A percentile compares a stretch with the other conserved stretches of the same genome.
phyloP scores from a whole-genome alignment of 495 filamentous ascomycete species.

The Podospora bellae-mahoneyi region DNA sequence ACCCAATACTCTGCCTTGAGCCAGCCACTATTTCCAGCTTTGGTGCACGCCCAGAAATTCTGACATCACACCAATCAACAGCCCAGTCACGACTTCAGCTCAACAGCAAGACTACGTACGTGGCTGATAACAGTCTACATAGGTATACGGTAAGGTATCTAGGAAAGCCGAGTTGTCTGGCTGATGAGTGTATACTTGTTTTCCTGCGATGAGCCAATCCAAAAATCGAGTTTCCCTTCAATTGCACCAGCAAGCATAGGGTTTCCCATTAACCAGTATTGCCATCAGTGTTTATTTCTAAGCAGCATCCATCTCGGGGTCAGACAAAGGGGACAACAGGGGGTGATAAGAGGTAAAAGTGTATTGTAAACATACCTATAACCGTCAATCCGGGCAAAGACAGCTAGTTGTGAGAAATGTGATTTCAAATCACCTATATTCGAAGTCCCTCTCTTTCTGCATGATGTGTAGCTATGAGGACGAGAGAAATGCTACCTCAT shows the following conservation, averaged over 20 bases:
- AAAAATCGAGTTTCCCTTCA: too few relatives aligned
- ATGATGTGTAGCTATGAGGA: too few relatives aligned
- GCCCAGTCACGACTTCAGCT: neutral
- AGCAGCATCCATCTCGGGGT: neutral
- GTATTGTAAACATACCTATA: neutral
- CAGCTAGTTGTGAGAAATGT: too few relatives aligned
- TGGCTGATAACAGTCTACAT: neutral
- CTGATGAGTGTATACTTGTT: too few relatives aligned
- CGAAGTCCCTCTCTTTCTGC: too few relatives aligned
- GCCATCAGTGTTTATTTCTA: neutral
- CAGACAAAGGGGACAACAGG: neutral
- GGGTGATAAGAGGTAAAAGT: neutral
- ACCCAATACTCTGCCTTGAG: neutral
- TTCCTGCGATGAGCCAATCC: too few relatives aligned
- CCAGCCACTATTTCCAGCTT: neutral
- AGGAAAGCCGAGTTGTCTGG: too few relatives aligned
- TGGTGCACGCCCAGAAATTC: neutral
- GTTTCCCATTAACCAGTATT: neutral
- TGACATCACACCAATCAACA: neutral
- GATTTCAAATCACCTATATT: too few relatives aligned
- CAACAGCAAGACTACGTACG: neutral
- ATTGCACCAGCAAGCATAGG: too few relatives aligned
- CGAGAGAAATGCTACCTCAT: too few relatives aligned
- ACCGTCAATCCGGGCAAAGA: too few relatives aligned
- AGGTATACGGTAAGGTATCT: too few relatives aligned